Conservation (phyloP, 2,329 filamentous ascomycete genomes). For the Colletotrichum aenigma region DNA sequence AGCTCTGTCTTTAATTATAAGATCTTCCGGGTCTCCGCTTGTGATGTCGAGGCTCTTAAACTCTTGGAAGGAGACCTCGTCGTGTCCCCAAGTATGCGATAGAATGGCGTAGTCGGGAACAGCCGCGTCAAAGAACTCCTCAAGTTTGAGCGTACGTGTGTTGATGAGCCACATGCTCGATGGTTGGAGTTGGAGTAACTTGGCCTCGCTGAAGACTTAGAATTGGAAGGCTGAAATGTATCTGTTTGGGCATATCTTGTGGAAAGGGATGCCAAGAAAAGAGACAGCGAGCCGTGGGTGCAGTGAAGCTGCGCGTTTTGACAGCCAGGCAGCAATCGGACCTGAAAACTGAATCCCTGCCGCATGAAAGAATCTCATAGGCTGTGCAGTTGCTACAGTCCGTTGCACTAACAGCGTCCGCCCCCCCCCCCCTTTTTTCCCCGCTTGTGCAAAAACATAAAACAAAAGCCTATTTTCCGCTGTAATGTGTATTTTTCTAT, state of each 20-base stretch:
- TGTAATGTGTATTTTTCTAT: too few relatives aligned
- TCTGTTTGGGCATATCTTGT: neutral
- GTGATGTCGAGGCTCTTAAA: neutral
- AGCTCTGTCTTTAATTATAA: neutral
- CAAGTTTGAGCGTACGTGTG: neutral
- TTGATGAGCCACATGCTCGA: neutral
- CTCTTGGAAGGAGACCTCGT: neutral
- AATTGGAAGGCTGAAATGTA: neutral
- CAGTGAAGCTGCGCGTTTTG: neutral
- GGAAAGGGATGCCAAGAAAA: neutral
- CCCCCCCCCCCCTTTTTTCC: too few relatives aligned
- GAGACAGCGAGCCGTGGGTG: neutral
- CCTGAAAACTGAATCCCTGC: neutral
- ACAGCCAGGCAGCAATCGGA: neutral
- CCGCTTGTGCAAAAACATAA: too few relatives aligned
- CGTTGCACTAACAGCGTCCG: too few relatives aligned
- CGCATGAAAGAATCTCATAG: neutral
- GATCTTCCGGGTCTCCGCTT: neutral
- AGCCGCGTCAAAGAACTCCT: neutral
- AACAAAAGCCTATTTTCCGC: too few relatives aligned
- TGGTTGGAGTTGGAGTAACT: rapidly evolving
- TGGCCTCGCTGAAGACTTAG: neutral
- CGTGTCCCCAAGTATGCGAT: neutral
- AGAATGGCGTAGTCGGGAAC: neutral
- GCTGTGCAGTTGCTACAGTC: neutral